Base-by-base conservation (phyloP, 2,329 filamentous ascomycete species). In the Colletotrichum musae region DNA sequence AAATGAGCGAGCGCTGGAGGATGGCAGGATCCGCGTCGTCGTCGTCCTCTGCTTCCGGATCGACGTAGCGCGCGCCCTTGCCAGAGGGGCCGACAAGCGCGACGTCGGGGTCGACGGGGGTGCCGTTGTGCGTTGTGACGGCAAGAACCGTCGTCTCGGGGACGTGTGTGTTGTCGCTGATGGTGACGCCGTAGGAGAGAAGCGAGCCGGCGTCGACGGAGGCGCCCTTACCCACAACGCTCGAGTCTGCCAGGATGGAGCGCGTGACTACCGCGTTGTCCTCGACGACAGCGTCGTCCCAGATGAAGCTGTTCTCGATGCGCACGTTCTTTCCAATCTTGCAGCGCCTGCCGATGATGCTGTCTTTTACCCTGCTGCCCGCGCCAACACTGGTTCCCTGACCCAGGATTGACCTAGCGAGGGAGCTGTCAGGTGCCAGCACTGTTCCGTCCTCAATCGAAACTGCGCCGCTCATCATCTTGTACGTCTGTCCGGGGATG, bases 261-360 rank as follows among this genome's bases (percentile, higher is more conserved):
- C 90, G 88, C 9, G 87, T 86, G 56, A 99, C 84, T 26, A 87
- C 87, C 16, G 92, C 86, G 21, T 91, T 91, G 76, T 98, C 94
- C 1, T 90, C 92, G 73, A 99, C 89, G 5, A 87, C 88, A 0
- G 90, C 90, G 74, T 94, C 89, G 74, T 98, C 94, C 95, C 95
- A 98, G 72, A 99, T 89, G 74, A 94, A 95, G 24, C 93, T 92
- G 73, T 94, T 88, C 56, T 93, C 87, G 70, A 99, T 89, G 45
- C 85, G 88, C 32, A 96, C 95, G 72, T 96, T 93, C 73, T 89
- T 91, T 6, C 96, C 96, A 73, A 99, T 96, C 72, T 90, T 91
- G 81, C 95, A 98, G 73, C 93, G 88, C 70, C 92, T 89, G 39
- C 96, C 96, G 69, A 99, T 90, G 54, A 96, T 89, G 75, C 92